These are phyloP conservation scores for Trichoderma orchidacearum DNA, from an alignment of 495 filamentous ascomycete species.

Conservation along the genomic window DNA sequence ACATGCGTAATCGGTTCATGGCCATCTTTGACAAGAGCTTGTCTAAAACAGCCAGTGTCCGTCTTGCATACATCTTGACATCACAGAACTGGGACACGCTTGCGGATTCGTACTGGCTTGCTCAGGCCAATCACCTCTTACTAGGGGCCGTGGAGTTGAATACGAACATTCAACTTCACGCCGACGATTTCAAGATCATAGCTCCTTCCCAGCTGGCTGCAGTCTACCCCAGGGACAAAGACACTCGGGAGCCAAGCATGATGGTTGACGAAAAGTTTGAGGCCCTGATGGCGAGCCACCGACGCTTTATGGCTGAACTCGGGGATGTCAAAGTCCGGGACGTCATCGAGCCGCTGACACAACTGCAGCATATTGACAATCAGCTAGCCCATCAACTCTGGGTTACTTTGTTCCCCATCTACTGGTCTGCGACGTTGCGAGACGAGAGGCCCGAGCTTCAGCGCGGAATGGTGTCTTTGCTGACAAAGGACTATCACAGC, in stretches of 20 bases:
- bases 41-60: conserved; percentile 70
- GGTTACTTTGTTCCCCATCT: conserved; percentile 81
- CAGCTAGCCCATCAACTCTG: conserved; percentile 75
- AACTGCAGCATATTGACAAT: conserved; percentile 82
- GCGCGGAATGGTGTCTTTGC: conserved; percentile 68
- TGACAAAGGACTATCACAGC: conserved; percentile 91
- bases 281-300: conserved; percentile 59
- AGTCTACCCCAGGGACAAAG: conserved; percentile 63
- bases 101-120: conserved; percentile 88
- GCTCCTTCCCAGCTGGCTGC: conserved; percentile 56
- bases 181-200: conserved; percentile 68
- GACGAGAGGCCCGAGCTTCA: conserved; percentile 89
- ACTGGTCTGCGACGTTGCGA: conserved; percentile 74
- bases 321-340: conserved; percentile 76
- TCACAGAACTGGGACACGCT: conserved; percentile 98
- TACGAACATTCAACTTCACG: conserved; percentile 55
- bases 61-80: conserved; percentile 74
- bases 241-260: conserved; percentile 52
- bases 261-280: conserved; percentile 78
- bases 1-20: conserved; percentile 95
- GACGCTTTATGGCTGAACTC: conserved; percentile 68
- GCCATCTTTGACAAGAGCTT: conserved; percentile 84
- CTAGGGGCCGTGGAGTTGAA: conserved; percentile 84
- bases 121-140: conserved; percentile 83
- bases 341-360: conserved; percentile 78